A percentile compares a stretch with the other conserved stretches of the same genome.
phyloP scores from a whole-genome alignment of 2,329 filamentous ascomycete genomes.

The Sphaerulina vaccinii region DNA sequence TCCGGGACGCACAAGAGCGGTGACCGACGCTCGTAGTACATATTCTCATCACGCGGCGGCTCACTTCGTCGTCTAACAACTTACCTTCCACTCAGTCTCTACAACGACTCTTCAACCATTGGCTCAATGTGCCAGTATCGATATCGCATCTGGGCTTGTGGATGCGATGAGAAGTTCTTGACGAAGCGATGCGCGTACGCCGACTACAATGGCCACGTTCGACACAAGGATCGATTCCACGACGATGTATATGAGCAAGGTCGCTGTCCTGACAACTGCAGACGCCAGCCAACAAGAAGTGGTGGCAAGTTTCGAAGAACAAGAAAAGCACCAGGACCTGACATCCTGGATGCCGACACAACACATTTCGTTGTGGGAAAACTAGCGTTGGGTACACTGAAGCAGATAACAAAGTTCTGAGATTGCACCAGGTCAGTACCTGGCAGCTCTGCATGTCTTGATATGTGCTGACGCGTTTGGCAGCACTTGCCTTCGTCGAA shows the following conservation, averaged over 20 bases:
- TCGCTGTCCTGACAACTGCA: constrained; percentile 5
- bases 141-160: constrained; percentile 13
- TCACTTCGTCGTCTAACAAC: neutral
- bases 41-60: neutral
- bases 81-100: neutral
- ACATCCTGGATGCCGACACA: constrained; percentile 1
- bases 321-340: neutral
- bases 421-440: neutral
- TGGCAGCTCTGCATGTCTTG: neutral
- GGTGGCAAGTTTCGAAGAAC: constrained; percentile 5
- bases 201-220: constrained; percentile 10
- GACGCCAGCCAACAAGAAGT: constrained; percentile 4
- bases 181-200: constrained; percentile 10
- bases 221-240: constrained; percentile 11
- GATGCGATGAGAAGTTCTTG: constrained; percentile 15
- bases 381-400: constrained; percentile 1
- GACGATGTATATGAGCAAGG: constrained; percentile 8
- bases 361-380: constrained; percentile 2
- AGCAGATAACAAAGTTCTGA: neutral
- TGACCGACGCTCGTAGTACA: neutral
- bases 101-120: neutral
- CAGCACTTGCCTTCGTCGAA: neutral
- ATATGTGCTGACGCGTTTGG: neutral
- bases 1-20: neutral
- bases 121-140: constrained; percentile 11